A percentile compares a stretch with the other conserved stretches of the same genome.
Conservation (phyloP, 78 protist genomes). For the Paratrimastix pyriformis region DNA sequence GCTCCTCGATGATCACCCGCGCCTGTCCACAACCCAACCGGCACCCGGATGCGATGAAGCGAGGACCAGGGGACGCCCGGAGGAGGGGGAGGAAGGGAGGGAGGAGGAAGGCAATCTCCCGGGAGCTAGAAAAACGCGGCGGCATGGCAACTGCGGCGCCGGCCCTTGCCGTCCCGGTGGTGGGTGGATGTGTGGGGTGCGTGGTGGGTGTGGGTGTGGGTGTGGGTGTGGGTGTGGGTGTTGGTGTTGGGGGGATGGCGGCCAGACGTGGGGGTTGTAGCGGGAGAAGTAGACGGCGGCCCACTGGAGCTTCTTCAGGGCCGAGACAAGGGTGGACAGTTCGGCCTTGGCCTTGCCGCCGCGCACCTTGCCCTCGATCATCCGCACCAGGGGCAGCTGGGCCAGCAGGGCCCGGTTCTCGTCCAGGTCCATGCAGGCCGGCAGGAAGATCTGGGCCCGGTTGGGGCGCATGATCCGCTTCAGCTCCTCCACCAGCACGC, state of each 20-base stretch:
- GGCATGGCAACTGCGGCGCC: too few species aligned
- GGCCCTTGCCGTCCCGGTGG: too few species aligned
- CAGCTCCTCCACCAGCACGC: slow-evolving; percentile 17
- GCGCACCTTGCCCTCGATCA: not conserved
- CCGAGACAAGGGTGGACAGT: not conserved
- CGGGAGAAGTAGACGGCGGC: not conserved
- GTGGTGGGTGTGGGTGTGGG: too few species aligned
- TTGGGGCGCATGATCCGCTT: not conserved
- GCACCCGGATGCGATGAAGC: too few species aligned
- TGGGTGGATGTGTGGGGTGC: too few species aligned
- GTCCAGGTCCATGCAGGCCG: slow-evolving; percentile 13
- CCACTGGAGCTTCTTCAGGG: not conserved
- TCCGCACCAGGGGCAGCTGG: not conserved
- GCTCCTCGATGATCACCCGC: slow-evolving; percentile 4
- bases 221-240: too few species aligned
- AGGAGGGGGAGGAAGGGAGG: too few species aligned
- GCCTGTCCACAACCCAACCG: too few species aligned
- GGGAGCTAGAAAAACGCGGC: too few species aligned
- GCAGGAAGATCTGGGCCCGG: not conserved
- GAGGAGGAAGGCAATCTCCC: too few species aligned
- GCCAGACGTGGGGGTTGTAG: slow-evolving; percentile 5
- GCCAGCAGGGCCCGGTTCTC: not conserved
- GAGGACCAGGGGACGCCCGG: too few species aligned
- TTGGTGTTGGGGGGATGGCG: too few species aligned
- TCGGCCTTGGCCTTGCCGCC: not conserved